A percentile compares a stretch with the other conserved stretches of the same genome.
phyloP scores from a whole-genome alignment of 2,329 filamentous ascomycete genomes.

The Alternaria conjuncta region DNA sequence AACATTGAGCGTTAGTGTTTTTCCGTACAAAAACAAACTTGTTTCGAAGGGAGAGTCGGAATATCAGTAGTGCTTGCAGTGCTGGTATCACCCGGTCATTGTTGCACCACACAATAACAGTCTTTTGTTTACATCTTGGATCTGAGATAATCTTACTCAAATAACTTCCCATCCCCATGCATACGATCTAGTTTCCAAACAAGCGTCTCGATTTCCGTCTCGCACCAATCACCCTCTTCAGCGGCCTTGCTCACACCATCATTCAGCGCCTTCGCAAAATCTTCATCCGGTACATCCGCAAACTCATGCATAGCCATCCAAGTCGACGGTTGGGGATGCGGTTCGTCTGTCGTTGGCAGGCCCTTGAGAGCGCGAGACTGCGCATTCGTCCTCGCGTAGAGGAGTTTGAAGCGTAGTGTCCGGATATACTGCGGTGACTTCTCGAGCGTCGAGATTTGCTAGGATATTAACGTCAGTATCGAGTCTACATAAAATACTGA shows the following conservation, averaged over 20 bases:
- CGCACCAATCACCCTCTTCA: not conserved
- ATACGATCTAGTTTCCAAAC: constrained; percentile 5
- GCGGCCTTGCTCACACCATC: not conserved
- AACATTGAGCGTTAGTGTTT: not conserved
- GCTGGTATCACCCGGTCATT: too few relatives aligned
- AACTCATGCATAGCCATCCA: constrained; percentile 41
- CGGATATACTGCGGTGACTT: constrained; percentile 27
- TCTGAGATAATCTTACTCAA: not conserved
- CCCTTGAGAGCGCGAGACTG: constrained; percentile 39
- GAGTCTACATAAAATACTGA: too few relatives aligned
- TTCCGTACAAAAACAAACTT: too few relatives aligned
- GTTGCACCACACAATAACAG: too few relatives aligned
- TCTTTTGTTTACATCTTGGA: not conserved
- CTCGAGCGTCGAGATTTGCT: constrained; percentile 24
- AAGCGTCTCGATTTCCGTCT: not conserved
- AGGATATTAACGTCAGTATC: not conserved
- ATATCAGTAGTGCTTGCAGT: too few relatives aligned
- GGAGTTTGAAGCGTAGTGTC: constrained; percentile 29
- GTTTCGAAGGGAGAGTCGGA: too few relatives aligned
- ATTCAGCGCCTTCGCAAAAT: constrained; percentile 16
- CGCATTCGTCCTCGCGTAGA: constrained; percentile 39
- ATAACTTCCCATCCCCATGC: constrained; percentile 6
- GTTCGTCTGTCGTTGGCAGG: constrained; percentile 29
- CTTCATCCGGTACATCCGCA: constrained; percentile 8
- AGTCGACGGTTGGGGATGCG: constrained; percentile 30